Conservation (phyloP, 2,329 filamentous ascomycete species). For the Hymenoscyphus albidus region DNA sequence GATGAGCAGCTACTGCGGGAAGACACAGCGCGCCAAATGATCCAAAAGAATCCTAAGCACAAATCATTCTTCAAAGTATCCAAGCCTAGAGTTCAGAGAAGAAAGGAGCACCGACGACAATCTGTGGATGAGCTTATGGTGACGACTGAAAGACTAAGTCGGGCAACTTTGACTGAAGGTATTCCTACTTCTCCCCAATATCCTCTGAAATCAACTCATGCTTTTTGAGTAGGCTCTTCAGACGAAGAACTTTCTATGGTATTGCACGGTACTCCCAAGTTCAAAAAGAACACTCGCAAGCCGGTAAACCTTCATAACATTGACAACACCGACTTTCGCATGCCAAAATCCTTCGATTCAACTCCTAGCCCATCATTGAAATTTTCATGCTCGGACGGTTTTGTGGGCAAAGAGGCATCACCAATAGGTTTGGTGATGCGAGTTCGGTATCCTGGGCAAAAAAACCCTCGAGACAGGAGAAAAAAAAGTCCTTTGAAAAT, state of each 20-base stretch:
- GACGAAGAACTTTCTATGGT: not conserved
- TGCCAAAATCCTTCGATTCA: conserved; percentile 16
- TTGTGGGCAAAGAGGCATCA: conserved; percentile 26
- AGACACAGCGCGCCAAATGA: not conserved
- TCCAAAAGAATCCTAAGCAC: not conserved
- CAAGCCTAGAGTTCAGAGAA: conserved; percentile 7
- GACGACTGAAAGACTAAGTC: conserved; percentile 13
- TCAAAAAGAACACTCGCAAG: not conserved
- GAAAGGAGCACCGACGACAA: conserved; percentile 19
- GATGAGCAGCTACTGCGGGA: not conserved
- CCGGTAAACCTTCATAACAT: not conserved
- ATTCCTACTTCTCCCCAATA: not conserved
- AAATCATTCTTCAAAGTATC: not conserved
- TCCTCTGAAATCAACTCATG: not conserved
- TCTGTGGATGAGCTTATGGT: conserved; percentile 23
- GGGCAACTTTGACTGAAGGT: not conserved
- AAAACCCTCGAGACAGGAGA: not conserved
- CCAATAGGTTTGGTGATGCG: conserved; percentile 27
- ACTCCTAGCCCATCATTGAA: not conserved
- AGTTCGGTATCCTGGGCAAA: conserved; percentile 4
- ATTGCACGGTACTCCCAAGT: not conserved
- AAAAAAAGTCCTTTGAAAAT: not conserved
- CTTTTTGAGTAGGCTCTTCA: not conserved
- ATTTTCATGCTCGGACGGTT: conserved; percentile 27
- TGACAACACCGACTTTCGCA: conserved; percentile 9